Percentiles rank a stretch among this genome's conserved stretches.
Evolutionary conservation across 352 stramenopile genomes (phyloP).

Genomic region (Pythium monospermum): DNA sequence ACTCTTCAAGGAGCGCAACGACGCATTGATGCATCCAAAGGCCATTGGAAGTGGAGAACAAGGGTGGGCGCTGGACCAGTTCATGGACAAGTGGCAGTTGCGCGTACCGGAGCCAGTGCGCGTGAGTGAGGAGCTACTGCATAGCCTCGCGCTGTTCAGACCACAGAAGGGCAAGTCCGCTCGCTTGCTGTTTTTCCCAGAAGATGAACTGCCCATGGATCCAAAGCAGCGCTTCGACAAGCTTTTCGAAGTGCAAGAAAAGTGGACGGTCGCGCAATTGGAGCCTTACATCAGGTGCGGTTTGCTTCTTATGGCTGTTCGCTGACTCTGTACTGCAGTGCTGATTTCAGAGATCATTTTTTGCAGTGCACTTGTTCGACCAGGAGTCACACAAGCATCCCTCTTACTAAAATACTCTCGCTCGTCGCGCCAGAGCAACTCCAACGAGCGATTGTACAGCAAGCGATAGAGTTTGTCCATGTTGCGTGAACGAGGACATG

Average conservation of each 20-base stretch:
- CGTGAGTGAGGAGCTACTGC: constrained; percentile 60
- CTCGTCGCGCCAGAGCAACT: constrained; percentile 70
- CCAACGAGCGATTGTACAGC: constrained; percentile 69
- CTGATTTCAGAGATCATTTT: too few species aligned
- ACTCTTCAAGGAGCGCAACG: constrained; percentile 63
- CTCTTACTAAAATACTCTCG: constrained; percentile 79
- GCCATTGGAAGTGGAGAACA: constrained; percentile 19
- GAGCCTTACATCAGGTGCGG: constrained; percentile 80
- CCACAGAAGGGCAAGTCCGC: constrained; percentile 32
- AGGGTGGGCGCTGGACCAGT: constrained; percentile 49
- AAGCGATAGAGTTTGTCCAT: too few species aligned
- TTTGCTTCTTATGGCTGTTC: too few species aligned
- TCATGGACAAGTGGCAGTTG: constrained; percentile 82
- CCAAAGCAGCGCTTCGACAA: constrained; percentile 72
- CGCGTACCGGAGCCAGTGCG: constrained; percentile 61
- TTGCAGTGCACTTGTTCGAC: constrained; percentile 62
- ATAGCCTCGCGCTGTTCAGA: constrained; percentile 54
- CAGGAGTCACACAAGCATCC: constrained; percentile 63
- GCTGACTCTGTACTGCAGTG: too few species aligned
- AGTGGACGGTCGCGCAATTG: constrained; percentile 76
- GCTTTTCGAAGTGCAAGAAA: constrained; percentile 77
- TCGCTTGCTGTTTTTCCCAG: constrained; percentile 60
- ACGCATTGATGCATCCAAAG: constrained; percentile 30
- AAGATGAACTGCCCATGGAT: constrained; percentile 58
- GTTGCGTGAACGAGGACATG: too few species aligned